These are phyloP conservation scores for Albatrellus ellisii DNA, from an alignment of 768 basidiomycete species.

Conservation along the genomic window DNA sequence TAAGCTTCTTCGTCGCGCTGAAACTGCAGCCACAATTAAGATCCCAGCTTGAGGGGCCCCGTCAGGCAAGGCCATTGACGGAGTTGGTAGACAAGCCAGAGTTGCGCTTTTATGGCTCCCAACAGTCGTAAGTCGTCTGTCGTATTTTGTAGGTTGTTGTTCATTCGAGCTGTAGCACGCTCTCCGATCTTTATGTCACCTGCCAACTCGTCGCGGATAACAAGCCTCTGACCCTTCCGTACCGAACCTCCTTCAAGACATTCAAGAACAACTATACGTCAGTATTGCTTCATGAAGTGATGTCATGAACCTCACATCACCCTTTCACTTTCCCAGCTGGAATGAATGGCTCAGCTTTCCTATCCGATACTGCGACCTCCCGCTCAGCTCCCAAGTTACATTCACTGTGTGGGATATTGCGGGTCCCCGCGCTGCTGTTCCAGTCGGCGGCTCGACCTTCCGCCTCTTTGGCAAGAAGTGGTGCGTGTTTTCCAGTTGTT, in stretches of 20 bases:
- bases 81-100: slow-evolving; percentile 79
- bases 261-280: slow-evolving; percentile 78
- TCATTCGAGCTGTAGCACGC: slow-evolving; percentile 35
- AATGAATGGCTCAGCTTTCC: slow-evolving; percentile 92
- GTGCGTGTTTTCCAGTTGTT: slow-evolving; percentile 31
- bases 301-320: too few species aligned
- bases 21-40: slow-evolving; percentile 22
- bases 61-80: slow-evolving; percentile 57
- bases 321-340: slow-evolving; percentile 48
- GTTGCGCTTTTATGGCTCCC: slow-evolving; percentile 75
- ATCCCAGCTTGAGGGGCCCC: slow-evolving; percentile 75
- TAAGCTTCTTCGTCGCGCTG: neutral
- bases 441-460: slow-evolving; percentile 88
- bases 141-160: slow-evolving; percentile 1
- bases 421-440: slow-evolving; percentile 62
- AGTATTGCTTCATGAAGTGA: too few species aligned
- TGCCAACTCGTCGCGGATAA: slow-evolving; percentile 90
- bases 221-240: slow-evolving; percentile 84
- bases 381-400: slow-evolving; percentile 74
- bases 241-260: slow-evolving; percentile 84
- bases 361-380: slow-evolving; percentile 89
- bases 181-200: slow-evolving; percentile 89
- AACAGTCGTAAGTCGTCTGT: slow-evolving; percentile 45
- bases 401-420: slow-evolving; percentile 96
- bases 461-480: slow-evolving; percentile 88